Evolutionary conservation across 805 yeast species (phyloP).

Genomic region (Blastobotrys americana): DNA sequence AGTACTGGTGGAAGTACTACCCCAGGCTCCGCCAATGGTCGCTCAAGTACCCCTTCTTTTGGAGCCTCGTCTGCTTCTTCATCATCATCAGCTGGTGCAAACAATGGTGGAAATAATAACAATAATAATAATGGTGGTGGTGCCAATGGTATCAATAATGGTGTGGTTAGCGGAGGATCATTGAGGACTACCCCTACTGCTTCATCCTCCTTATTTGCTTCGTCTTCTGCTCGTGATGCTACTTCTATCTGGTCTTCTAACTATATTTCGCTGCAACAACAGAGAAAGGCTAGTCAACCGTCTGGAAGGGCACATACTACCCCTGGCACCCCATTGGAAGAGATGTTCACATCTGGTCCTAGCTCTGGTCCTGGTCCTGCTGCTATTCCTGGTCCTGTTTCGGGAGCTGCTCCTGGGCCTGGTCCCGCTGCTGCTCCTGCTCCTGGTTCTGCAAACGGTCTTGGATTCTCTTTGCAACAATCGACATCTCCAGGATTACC

Average conservation of each 20-base stretch:
- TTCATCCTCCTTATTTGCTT: constrained; percentile 12
- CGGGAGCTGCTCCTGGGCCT: not conserved
- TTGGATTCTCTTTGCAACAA: not conserved
- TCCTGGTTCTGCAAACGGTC: not conserved
- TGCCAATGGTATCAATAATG: not conserved
- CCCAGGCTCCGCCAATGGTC: not conserved
- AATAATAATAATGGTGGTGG: not conserved
- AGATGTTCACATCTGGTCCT: constrained; percentile 19
- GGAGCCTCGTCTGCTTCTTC: constrained; percentile 4
- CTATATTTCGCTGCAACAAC: constrained; percentile 16
- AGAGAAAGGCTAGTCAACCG: constrained; percentile 7
- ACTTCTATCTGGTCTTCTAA: constrained; percentile 18
- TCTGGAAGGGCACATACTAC: constrained; percentile 14
- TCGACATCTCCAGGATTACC: constrained; percentile 2
- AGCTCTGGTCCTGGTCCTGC: not conserved
- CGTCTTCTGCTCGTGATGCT: constrained; percentile 21
- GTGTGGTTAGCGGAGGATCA: constrained; percentile 4
- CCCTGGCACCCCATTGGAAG: constrained; percentile 19
- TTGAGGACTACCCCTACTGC: constrained; percentile 9
- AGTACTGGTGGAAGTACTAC: not conserved
- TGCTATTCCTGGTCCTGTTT: not conserved
- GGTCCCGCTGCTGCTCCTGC: no score
- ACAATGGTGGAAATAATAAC: not conserved
- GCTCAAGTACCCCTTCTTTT: constrained; percentile 4
- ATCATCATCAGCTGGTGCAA: not conserved